Conservation (phyloP, 2,329 filamentous ascomycete species). For the Polytolypa hystricis region DNA sequence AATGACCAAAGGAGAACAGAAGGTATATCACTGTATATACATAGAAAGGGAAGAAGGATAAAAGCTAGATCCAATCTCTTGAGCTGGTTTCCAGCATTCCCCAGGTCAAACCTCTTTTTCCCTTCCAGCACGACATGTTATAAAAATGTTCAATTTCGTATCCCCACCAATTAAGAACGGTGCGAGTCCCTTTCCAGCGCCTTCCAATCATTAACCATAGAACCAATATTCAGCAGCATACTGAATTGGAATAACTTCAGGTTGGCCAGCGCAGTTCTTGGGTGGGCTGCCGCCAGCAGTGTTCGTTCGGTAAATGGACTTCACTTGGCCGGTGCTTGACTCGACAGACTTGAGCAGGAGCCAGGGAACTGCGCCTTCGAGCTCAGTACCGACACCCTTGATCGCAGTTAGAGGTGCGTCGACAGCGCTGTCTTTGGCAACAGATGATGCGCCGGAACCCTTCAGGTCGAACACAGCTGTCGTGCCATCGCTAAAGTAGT, state of each 20-base stretch:
- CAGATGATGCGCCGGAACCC: constrained; percentile 49
- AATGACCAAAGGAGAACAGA: no score
- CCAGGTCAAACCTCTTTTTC: no score
- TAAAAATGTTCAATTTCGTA: no score
- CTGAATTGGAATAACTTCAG: constrained; percentile 56
- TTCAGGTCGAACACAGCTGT: constrained; percentile 70
- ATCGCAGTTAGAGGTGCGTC: constrained; percentile 53
- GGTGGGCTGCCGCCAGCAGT: constrained; percentile 75
- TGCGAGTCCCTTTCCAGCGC: no score
- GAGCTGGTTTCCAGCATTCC: no score
- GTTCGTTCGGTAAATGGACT: constrained; percentile 70
- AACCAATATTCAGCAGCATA: constrained; percentile 77
- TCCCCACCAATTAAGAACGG: no score
- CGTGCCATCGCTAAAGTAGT: constrained; percentile 63
- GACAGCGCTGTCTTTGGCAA: constrained; percentile 50
- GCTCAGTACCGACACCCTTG: constrained; percentile 45
- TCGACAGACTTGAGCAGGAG: constrained; percentile 52
- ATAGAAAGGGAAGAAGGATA: no score
- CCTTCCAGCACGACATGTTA: no score
- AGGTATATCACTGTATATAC: no score
- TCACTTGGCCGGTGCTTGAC: constrained; percentile 51
- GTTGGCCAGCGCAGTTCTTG: constrained; percentile 56
- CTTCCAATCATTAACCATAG: constrained; percentile 29
- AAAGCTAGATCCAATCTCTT: no score
- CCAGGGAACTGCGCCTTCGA: constrained; percentile 67